Evolutionary conservation across 2,329 filamentous ascomycete species (phyloP).

Genomic region (Leptographium procerum): DNA sequence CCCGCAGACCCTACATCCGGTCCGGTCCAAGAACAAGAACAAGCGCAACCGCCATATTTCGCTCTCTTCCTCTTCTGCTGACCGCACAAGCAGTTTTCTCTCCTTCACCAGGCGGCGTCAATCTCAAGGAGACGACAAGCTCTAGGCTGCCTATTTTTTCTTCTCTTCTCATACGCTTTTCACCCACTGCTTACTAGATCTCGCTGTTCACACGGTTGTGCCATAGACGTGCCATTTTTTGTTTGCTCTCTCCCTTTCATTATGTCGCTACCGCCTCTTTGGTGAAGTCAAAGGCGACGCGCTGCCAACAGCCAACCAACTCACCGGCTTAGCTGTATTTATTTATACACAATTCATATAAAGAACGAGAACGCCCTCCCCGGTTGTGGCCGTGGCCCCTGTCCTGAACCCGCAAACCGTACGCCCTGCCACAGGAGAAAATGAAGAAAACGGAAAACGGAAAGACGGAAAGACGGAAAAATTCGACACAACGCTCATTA

Average conservation of each 20-base stretch:
- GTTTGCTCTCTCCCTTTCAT: too few species aligned
- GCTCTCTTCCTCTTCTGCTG: too few species aligned
- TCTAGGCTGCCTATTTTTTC: not conserved
- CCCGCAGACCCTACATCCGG: too few species aligned
- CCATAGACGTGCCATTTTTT: too few species aligned
- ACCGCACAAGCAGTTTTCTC: not conserved
- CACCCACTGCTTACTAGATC: too few species aligned
- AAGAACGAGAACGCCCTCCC: not conserved
- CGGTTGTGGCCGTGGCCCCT: not conserved
- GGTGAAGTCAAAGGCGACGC: not conserved
- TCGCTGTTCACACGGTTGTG: too few species aligned
- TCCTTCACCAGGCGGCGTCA: not conserved
- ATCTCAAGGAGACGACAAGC: not conserved
- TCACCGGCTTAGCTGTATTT: not conserved
- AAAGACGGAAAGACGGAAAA: not conserved
- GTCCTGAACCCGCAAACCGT: not conserved
- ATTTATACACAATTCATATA: not conserved
- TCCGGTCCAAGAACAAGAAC: not conserved
- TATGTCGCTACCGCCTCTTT: not conserved
- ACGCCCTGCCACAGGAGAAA: not conserved
- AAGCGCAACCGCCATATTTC: too few species aligned
- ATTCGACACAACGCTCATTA: not conserved
- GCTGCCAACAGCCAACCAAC: not conserved
- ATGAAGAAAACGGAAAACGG: not conserved
- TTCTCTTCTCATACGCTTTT: too few species aligned